A percentile compares a stretch with the other conserved stretches of the same genome.
phyloP scores from a whole-genome alignment of 495 filamentous ascomycete species.

The Penicillium canescens region DNA sequence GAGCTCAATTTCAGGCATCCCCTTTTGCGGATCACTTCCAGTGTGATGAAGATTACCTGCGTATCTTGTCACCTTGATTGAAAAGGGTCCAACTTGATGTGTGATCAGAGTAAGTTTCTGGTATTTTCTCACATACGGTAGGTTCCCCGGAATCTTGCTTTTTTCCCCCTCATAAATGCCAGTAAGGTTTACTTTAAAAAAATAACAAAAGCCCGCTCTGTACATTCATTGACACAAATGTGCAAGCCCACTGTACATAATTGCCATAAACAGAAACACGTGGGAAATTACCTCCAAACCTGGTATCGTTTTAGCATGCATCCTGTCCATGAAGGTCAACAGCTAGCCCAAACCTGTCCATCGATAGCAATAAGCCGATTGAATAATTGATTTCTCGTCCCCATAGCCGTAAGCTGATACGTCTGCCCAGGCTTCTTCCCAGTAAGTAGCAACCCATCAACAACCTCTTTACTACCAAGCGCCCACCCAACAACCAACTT shows the following conservation, averaged over 20 bases:
- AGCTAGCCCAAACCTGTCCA: slow-evolving; percentile 84
- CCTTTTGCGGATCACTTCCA: too few relatives aligned
- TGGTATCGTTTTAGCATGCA: slow-evolving; percentile 23
- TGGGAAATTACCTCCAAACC: slow-evolving; percentile 18
- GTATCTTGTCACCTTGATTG: too few relatives aligned
- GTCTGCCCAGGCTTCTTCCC: slow-evolving; percentile 49
- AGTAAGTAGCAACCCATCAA: slow-evolving; percentile 74
- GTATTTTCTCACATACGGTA: too few relatives aligned
- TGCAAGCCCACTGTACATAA: neutral
- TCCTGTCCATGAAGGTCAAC: slow-evolving; percentile 44
- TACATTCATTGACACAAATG: neutral
- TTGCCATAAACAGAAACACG: neutral
- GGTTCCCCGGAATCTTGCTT: too few relatives aligned
- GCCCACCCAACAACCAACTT: slow-evolving; percentile 85
- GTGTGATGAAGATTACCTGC: too few relatives aligned
- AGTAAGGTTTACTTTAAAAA: too few relatives aligned
- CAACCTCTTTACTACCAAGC: slow-evolving; percentile 67
- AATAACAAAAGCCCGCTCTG: neutral
- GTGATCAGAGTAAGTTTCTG: too few relatives aligned
- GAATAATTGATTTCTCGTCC: slow-evolving; percentile 77
- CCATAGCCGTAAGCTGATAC: slow-evolving; percentile 69
- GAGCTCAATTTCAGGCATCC: too few relatives aligned
- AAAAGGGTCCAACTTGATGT: too few relatives aligned
- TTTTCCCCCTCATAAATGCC: too few relatives aligned
- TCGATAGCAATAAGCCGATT: slow-evolving; percentile 82